Evolutionary conservation across 2,329 filamentous ascomycete genomes (phyloP).

Genomic region (Xylariaceae sp.): DNA sequence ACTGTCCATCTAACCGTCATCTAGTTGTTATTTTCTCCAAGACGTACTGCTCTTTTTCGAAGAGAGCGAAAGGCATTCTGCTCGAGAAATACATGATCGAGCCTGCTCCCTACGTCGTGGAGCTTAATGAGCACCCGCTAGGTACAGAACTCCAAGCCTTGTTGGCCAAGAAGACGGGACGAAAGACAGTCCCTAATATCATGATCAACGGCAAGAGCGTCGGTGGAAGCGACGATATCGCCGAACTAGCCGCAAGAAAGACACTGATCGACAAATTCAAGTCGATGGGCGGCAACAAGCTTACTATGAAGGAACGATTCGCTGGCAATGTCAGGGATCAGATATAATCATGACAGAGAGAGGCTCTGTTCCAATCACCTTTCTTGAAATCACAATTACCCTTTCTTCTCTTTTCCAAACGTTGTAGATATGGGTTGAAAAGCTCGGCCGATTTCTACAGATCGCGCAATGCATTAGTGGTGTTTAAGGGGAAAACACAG

Average conservation of each 20-base stretch:
- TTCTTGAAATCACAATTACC: not conserved
- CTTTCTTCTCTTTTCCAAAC: not conserved
- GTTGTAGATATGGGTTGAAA: slow-evolving; percentile 14
- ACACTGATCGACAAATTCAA: slow-evolving; percentile 67
- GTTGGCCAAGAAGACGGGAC: slow-evolving; percentile 67
- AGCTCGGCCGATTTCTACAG: slow-evolving; percentile 4
- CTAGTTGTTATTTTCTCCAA: slow-evolving; percentile 95
- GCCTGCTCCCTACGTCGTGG: slow-evolving; percentile 79
- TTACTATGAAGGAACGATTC: slow-evolving; percentile 21
- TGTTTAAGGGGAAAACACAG: slow-evolving; percentile 11
- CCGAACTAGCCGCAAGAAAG: slow-evolving; percentile 61
- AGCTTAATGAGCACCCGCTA: slow-evolving; percentile 77
- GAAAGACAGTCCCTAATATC: slow-evolving; percentile 86
- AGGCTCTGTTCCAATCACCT: not conserved
- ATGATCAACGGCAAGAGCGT: slow-evolving; percentile 84
- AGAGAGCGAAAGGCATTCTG: slow-evolving; percentile 77
- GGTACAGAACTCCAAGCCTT: slow-evolving; percentile 67
- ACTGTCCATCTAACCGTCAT: slow-evolving; percentile 5
- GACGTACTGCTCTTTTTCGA: slow-evolving; percentile 82
- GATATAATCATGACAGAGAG: slow-evolving; percentile 1
- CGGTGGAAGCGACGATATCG: slow-evolving; percentile 83
- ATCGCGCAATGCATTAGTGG: slow-evolving; percentile 19
- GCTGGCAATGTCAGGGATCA: slow-evolving; percentile 14
- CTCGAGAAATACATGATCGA: slow-evolving; percentile 79
- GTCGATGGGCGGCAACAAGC: slow-evolving; percentile 61